Conservation (phyloP, 75 land plant genomes). For the Selaginella moellendorffii region DNA sequence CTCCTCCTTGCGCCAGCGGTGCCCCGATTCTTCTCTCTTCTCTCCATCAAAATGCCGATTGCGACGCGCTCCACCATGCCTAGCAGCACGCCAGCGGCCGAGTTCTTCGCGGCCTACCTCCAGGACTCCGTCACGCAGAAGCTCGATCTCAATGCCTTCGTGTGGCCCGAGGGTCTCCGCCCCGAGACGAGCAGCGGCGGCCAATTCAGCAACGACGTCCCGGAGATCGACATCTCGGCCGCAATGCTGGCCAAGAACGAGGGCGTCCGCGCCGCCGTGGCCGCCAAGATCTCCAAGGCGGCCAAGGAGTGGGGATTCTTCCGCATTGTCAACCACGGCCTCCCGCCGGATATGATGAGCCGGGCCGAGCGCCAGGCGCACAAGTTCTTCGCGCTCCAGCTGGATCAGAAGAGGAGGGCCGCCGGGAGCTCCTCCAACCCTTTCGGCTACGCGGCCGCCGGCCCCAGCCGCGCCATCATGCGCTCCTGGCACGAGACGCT, state of each 20-base stretch:
- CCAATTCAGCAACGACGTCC: neutral
- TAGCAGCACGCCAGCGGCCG: neutral
- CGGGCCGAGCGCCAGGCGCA: neutral
- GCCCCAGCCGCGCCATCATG: neutral
- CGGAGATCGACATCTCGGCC: neutral
- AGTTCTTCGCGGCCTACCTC: neutral
- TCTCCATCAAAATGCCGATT: neutral
- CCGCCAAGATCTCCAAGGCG: neutral
- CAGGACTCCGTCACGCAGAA: no score
- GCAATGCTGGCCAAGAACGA: no score
- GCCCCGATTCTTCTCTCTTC: no score
- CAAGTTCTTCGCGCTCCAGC: neutral
- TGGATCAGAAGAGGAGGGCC: neutral
- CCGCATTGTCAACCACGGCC: neutral
- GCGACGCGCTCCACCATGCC: neutral
- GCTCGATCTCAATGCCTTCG: neutral
- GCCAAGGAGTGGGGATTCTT: neutral
- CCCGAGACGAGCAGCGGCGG: neutral
- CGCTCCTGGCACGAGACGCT: slow-evolving; percentile 4
- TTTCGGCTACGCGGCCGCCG: slow-evolving; percentile 5
- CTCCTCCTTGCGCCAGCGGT: no score
- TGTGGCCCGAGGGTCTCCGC: neutral
- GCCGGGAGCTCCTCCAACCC: neutral
- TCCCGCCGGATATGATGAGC: neutral
- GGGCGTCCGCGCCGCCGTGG: neutral